Base-by-base conservation (phyloP, 2,329 filamentous ascomycete species). In the Paraphaeosphaeria sporulosa region DNA sequence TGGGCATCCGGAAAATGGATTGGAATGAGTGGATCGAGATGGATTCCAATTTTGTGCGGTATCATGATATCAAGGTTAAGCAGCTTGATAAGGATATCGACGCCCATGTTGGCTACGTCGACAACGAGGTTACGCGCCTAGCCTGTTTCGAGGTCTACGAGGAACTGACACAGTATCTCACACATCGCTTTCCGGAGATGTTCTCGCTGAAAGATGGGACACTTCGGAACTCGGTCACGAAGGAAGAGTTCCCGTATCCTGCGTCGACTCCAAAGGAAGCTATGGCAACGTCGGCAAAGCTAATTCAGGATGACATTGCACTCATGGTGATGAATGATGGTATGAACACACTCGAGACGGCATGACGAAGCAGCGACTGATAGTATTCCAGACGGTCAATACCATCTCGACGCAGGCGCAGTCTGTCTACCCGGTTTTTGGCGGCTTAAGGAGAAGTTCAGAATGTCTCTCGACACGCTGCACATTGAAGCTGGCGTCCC, bases 1-100 rank as follows among this genome's bases (percentile, higher is more conserved):
- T 59, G 57, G 57, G 57, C 13, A 59, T 59, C 32, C 57, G 57
- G 6, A 54, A 49, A 27, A 43, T 59, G 36, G 57, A 59, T 34
- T 59, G 49, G 49, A 59, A 54, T 42, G 50, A 59, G 25, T 59
- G 57, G 57, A 59, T 59, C 30, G 49, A 59, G 23, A 54, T 59
- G 49, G 57, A 59, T 46, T 59, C 57, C 25, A 59, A 59, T 38
- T 59, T 48, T 17, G n/a, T 55, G 19, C 30, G 40, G 17, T 59
- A 59, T 27, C 57, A 59, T 27, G 49, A 59, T 10, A 36, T 48
- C 19, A 59, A 59, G 50, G 49, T 55, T 17, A 13, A 48, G 34
- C 43, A 59, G 19, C 32, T 59, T 10, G 32, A 54, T 9, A 48
- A 54, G 17, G 49, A 59, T 27, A 34, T 59, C 30, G 23, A 36